Base-by-base conservation (phyloP, 2,329 filamentous ascomycete species). In the Trichoderma sp. region DNA sequence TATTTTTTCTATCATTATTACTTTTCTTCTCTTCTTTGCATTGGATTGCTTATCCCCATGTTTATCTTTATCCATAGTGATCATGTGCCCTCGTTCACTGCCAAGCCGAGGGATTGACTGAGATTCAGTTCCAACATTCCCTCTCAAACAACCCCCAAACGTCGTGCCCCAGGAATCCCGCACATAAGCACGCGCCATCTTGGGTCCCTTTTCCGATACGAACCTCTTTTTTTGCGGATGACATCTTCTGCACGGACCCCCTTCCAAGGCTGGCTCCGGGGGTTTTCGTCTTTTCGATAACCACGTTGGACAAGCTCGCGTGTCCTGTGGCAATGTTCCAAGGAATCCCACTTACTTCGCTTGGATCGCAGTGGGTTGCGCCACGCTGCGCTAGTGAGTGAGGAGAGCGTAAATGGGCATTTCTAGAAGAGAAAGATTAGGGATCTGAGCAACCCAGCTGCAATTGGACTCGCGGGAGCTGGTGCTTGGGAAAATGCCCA, bases 261-360 rank as follows among this genome's bases (percentile, higher is more conserved):
- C 45, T 21, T 56, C n/a, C 12, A 12, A 6, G 31, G 38, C 59
- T n/a, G 31, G 35, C 59, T n/a, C 41, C n/a, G 38, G 59, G 59
- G 68, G 38, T 64, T 50, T 50, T 53, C n/a, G n/a, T 21, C 45
- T 56, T 56, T 50, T 56, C 24, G 69, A 60, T 45, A 60, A 33
- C 62, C 71, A 74, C 63, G 71, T 74, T 74, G 50, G 71, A 67
- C 50, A 29, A 74, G 71, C 71, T 74, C 71, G 63, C 63, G 63
- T 74, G 71, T 62, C 63, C 71, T 67, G 31, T 74, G 71, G 71
- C 41, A 62, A 62, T 65, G 18, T 8, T 50, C 35, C 21, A 63
- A 29, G 53, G 3, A 31, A 14, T n/a, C 18, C 41, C 41, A 41
- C 67, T 24, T 16, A 11, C 45, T n/a, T 56, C n/a, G n/a, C 45